phyloP scores from a whole-genome alignment of 495 filamentous ascomycete species.

The Xylaria intraflava region DNA sequence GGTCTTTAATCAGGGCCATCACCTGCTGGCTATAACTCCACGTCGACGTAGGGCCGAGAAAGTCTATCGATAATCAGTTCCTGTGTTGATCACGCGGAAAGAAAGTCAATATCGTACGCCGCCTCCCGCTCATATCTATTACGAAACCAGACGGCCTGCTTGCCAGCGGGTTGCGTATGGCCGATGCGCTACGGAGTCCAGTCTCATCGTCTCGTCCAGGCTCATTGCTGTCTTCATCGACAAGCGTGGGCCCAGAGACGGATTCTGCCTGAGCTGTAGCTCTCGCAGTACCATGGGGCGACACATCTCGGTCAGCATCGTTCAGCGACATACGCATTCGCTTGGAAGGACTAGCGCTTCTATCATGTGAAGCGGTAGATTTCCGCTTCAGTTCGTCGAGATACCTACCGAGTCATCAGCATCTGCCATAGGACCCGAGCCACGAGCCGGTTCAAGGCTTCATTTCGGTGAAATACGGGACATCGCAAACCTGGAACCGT shows the following conservation, averaged over 20 bases:
- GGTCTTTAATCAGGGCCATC: neutral
- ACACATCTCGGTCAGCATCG: neutral
- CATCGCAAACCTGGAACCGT: neutral
- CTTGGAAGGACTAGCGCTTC: neutral
- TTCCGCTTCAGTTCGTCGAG: constrained; percentile 2
- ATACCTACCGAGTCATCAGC: neutral
- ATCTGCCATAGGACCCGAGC: neutral
- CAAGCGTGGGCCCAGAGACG: neutral
- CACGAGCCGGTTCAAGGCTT: neutral
- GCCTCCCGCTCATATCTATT: neutral
- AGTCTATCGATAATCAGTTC: neutral
- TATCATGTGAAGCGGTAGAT: neutral
- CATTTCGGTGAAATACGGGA: neutral
- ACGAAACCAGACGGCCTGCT: neutral
- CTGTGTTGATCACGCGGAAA: neutral
- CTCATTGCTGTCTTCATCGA: neutral
- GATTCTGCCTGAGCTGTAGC: neutral
- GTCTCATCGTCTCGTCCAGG: neutral
- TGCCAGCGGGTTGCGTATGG: neutral
- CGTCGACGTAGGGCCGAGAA: neutral
- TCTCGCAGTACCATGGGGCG: neutral
- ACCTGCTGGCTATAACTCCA: constrained; percentile 2
- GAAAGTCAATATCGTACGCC: neutral
- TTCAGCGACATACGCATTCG: neutral
- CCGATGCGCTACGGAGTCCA: neutral